A percentile compares a stretch with the other conserved stretches of the same genome.
phyloP scores from a whole-genome alignment of 2,329 filamentous ascomycete genomes.

The Aspergillus sp. region DNA sequence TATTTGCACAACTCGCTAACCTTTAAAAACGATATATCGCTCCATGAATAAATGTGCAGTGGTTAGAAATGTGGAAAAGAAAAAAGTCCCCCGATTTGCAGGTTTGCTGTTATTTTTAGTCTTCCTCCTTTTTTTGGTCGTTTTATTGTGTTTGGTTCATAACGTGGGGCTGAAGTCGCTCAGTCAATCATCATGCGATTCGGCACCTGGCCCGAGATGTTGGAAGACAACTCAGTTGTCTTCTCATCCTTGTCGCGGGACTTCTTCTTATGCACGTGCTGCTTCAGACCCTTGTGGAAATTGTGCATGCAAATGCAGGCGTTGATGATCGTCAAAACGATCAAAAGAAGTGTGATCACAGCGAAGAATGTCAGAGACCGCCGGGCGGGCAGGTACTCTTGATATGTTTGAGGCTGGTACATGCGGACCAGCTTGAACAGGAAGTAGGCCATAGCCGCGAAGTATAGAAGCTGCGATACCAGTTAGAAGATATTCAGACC shows the following conservation, averaged over 20 bases:
- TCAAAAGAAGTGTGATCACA: constrained; percentile 84
- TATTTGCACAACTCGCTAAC: constrained; percentile 12
- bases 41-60: constrained; percentile 3
- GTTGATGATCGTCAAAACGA: constrained; percentile 84
- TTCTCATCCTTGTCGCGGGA: constrained; percentile 52
- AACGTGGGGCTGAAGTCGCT: constrained; percentile 9
- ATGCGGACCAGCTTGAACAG: constrained; percentile 97
- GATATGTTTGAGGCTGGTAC: constrained; percentile 66
- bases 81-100: not conserved
- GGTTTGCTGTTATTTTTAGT: constrained; percentile 2
- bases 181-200: constrained; percentile 51
- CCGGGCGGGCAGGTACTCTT: constrained; percentile 74
- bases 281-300: constrained; percentile 86
- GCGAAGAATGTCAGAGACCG: constrained; percentile 91
- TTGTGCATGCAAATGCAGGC: constrained; percentile 86
- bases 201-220: constrained; percentile 39
- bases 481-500: constrained; percentile 15
- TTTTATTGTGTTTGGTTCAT: constrained; percentile 14
- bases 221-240: constrained; percentile 45
- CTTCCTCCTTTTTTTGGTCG: not conserved
- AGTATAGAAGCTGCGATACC: constrained; percentile 66
- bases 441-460: constrained; percentile 90
- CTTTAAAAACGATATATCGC: constrained; percentile 18
- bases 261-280: constrained; percentile 70
- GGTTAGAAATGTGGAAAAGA: not conserved